Percentiles rank a stretch among this genome's conserved stretches.
Conservation (phyloP, 192 early-diverging fungal genomes). For the Thoreauomyces humboldtii region DNA sequence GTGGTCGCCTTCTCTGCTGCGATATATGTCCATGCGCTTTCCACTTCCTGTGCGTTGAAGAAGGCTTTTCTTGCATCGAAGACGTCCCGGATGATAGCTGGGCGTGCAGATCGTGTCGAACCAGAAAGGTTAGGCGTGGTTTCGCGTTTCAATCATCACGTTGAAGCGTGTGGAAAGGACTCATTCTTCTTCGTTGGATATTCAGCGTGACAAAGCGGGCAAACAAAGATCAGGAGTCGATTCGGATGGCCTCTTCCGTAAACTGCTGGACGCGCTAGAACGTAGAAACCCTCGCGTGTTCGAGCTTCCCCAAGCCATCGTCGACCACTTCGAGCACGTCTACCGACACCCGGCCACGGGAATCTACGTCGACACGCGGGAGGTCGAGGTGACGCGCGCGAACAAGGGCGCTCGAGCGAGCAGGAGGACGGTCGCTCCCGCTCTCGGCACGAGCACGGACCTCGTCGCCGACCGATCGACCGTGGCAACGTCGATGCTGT, state of each 20-base stretch:
- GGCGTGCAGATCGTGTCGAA: constrained; percentile 46
- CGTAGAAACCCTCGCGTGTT: constrained; percentile 40
- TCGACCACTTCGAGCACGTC: constrained; percentile 27
- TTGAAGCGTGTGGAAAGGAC: no score
- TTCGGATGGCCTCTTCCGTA: no score
- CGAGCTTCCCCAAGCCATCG: constrained; percentile 40
- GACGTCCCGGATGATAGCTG: constrained; percentile 36
- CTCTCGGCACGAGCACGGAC: not conserved
- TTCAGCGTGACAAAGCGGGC: no score
- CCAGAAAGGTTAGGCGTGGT: constrained; percentile 21
- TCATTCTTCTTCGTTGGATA: no score
- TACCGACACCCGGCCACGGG: constrained; percentile 47
- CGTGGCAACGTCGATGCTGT: not conserved
- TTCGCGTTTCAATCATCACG: not conserved
- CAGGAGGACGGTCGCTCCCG: not conserved
- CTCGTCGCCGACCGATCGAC: not conserved
- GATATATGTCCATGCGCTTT: constrained; percentile 55
- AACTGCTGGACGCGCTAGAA: constrained; percentile 33
- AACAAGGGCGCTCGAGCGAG: constrained; percentile 2
- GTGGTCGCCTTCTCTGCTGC: constrained; percentile 50
- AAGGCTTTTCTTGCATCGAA: constrained; percentile 32
- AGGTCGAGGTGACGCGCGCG: constrained; percentile 32
- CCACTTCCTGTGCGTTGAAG: constrained; percentile 52
- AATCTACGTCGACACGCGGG: constrained; percentile 43
- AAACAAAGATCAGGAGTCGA: no score